A percentile compares a stretch with the other conserved stretches of the same genome.
Evolutionary conservation across 2,329 filamentous ascomycete genomes (phyloP).

Genomic region (Fusarium miscanthi): DNA sequence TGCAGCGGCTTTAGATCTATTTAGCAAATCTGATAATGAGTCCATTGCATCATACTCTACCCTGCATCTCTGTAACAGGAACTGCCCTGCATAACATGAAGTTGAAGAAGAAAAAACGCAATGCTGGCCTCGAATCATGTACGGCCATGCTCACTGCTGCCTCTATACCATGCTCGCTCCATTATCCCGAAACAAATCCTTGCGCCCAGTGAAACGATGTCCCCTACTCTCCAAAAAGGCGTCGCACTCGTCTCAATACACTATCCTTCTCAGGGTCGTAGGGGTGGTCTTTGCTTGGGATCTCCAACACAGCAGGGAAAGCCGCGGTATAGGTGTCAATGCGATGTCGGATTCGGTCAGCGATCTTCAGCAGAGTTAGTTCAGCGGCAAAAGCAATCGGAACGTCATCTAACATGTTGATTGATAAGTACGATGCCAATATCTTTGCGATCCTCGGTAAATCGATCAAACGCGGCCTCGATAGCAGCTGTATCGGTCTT

Average conservation of each 20-base stretch:
- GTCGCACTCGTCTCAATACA: slow-evolving; percentile 85
- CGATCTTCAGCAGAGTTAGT: slow-evolving; percentile 71
- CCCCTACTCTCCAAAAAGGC: slow-evolving; percentile 73
- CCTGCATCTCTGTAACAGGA: slow-evolving; percentile 3
- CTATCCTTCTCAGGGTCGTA: slow-evolving; percentile 99
- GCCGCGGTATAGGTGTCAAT: slow-evolving; percentile 94
- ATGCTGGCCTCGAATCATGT: slow-evolving; percentile 7
- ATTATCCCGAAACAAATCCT: slow-evolving; percentile 12
- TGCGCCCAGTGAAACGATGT: not conserved
- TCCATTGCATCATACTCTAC: slow-evolving; percentile 23
- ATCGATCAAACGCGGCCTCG: slow-evolving; percentile 88
- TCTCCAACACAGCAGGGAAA: slow-evolving; percentile 96
- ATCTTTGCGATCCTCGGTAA: slow-evolving; percentile 91
- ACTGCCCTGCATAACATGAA: slow-evolving; percentile 6
- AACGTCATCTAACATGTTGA: slow-evolving; percentile 78
- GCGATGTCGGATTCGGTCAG: slow-evolving; percentile 89
- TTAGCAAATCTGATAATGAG: slow-evolving; percentile 32
- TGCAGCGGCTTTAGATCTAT: slow-evolving; percentile 41
- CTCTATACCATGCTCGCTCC: slow-evolving; percentile 8
- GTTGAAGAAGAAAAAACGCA: slow-evolving; percentile 9
- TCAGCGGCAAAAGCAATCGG: not conserved
- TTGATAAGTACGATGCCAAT: slow-evolving; percentile 98
- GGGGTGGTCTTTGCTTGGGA: slow-evolving; percentile 98
- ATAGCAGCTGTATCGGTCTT: slow-evolving; percentile 93
- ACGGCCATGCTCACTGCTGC: not conserved